Percentiles rank a stretch among this genome's conserved stretches.
Evolutionary conservation across 768 basidiomycete genomes (phyloP).

Genomic region (Tylopilus sp.): DNA sequence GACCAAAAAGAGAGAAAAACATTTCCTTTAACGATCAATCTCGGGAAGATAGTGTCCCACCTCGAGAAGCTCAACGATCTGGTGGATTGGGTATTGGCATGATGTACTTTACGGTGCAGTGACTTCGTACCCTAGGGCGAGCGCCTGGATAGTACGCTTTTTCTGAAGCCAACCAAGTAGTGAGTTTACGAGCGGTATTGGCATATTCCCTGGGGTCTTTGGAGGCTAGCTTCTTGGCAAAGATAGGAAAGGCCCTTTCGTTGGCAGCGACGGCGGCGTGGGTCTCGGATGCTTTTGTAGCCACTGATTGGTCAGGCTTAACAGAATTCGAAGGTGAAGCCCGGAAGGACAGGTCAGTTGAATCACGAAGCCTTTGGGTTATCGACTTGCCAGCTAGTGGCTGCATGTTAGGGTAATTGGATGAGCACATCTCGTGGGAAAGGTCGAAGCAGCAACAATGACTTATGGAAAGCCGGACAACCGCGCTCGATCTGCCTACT

Average conservation of each 20-base stretch:
- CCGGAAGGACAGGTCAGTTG: not conserved
- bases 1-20: not conserved
- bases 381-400: constrained; percentile 7
- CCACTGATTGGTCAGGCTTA: not conserved
- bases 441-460: too few species aligned
- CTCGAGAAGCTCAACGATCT: constrained; percentile 52
- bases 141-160: constrained; percentile 53
- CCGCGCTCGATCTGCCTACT: too few species aligned
- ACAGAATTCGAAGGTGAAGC: not conserved
- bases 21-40: not conserved
- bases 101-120: not conserved
- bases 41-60: constrained; percentile 29
- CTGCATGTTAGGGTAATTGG: constrained; percentile 1
- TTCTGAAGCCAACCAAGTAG: constrained; percentile 42
- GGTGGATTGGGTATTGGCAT: not conserved
- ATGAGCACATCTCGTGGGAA: constrained; percentile 9
- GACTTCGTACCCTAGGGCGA: constrained; percentile 42
- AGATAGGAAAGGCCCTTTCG: constrained; percentile 37
- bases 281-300: constrained; percentile 16
- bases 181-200: constrained; percentile 35
- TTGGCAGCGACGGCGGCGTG: constrained; percentile 22
- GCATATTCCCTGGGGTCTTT: constrained; percentile 23
- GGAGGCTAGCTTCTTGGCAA: constrained; percentile 32
- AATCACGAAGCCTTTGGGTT: not conserved
- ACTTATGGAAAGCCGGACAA: too few species aligned